Evolutionary conservation across 2,329 filamentous ascomycete genomes (phyloP).

Genomic region (Magnaporthiopsis incrustans): DNA sequence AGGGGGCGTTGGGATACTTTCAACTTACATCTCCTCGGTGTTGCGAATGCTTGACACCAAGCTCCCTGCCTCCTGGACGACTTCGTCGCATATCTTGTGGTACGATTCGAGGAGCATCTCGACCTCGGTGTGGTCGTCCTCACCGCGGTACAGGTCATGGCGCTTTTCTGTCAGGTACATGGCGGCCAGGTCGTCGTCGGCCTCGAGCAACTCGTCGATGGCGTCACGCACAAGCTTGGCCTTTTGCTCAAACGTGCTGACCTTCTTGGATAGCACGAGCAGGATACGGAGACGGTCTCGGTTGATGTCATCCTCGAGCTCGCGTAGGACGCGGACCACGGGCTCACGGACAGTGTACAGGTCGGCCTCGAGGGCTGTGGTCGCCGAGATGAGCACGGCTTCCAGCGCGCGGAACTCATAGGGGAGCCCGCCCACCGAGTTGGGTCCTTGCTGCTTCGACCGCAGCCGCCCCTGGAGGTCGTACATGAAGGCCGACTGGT

Average conservation of each 20-base stretch:
- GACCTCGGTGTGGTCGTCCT: conserved; percentile 90
- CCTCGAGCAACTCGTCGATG: conserved; percentile 90
- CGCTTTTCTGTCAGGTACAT: conserved; percentile 95
- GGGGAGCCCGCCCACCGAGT: conserved; percentile 51
- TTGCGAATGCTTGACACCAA: conserved; percentile 92
- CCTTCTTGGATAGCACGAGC: conserved; percentile 87
- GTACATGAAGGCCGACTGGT: conserved; percentile 96
- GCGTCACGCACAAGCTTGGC: conserved; percentile 88
- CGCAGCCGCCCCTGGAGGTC: conserved; percentile 88
- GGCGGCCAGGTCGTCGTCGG: conserved; percentile 84
- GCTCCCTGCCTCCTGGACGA: conserved; percentile 90
- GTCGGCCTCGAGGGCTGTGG: conserved; percentile 83
- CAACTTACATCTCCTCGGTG: conserved; percentile 88
- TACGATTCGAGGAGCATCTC: conserved; percentile 97
- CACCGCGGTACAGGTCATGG: conserved; percentile 61
- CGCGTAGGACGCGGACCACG: conserved; percentile 78
- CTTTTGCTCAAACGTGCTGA: conserved; percentile 97
- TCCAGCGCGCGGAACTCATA: conserved; percentile 97
- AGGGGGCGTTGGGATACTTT: background rate
- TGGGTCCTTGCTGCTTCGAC: conserved; percentile 51
- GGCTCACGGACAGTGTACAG: conserved; percentile 91
- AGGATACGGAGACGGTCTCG: conserved; percentile 85
- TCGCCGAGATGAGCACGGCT: conserved; percentile 89
- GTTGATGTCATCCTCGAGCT: conserved; percentile 94
- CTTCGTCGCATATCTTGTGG: conserved; percentile 95